Percentiles rank a stretch among this genome's conserved stretches.
phyloP scores from a whole-genome alignment of 352 stramenopile genomes.

The Phytophthora ohioensis region DNA sequence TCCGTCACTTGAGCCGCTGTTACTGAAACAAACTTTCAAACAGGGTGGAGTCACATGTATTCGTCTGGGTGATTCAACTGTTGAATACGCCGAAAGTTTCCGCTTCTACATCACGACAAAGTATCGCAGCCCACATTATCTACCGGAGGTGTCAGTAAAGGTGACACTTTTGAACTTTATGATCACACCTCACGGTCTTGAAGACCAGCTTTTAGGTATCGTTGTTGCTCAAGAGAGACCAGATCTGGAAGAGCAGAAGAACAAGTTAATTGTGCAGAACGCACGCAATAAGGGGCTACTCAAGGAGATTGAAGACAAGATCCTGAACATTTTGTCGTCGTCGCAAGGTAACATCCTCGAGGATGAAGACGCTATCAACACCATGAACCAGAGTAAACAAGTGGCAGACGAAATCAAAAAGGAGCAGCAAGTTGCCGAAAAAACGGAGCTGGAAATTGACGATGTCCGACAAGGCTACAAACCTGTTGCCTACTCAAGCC shows the following conservation, averaged over 20 bases:
- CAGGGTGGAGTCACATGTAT: slow-evolving; percentile 93
- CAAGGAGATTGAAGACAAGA: slow-evolving; percentile 96
- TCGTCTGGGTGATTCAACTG: slow-evolving; percentile 91
- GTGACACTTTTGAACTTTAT: slow-evolving; percentile 96
- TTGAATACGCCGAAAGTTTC: slow-evolving; percentile 94
- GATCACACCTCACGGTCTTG: slow-evolving; percentile 93
- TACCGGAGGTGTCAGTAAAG: slow-evolving; percentile 94
- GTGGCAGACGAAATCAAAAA: slow-evolving; percentile 95
- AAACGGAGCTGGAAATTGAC: slow-evolving; percentile 93
- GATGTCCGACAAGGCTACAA: slow-evolving; percentile 88
- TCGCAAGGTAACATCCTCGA: slow-evolving; percentile 95
- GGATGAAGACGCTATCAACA: slow-evolving; percentile 93
- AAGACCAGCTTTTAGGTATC: slow-evolving; percentile 93
- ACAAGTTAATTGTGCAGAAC: slow-evolving; percentile 92
- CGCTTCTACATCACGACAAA: slow-evolving; percentile 97
- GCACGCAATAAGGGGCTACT: slow-evolving; percentile 92
- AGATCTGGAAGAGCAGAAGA: slow-evolving; percentile 94
- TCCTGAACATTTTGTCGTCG: slow-evolving; percentile 92
- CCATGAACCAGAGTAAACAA: slow-evolving; percentile 91
- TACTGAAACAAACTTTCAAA: slow-evolving; percentile 96
- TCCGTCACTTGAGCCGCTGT: slow-evolving; percentile 92
- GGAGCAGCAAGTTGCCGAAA: slow-evolving; percentile 91
- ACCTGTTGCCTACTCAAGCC: slow-evolving; percentile 89
- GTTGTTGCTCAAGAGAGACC: slow-evolving; percentile 93
- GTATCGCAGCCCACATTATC: slow-evolving; percentile 93